Evolutionary conservation across 805 yeast genomes (phyloP).

Genomic region (Starmera dryadoides): DNA sequence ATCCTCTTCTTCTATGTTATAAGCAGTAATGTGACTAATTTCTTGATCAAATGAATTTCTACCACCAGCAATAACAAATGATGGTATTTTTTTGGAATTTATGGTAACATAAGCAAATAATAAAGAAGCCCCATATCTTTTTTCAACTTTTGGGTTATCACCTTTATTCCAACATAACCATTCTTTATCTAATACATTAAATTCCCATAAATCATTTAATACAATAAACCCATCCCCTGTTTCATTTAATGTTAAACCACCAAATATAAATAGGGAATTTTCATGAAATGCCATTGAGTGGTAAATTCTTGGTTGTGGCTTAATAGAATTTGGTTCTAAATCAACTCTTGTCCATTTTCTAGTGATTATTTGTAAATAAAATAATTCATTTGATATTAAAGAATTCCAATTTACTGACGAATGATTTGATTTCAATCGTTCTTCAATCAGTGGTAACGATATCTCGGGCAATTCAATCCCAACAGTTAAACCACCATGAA

Average conservation of each 20-base stretch:
- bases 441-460: slow-evolving; percentile 9
- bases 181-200: slow-evolving; percentile 39
- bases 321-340: slow-evolving; percentile 11
- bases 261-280: slow-evolving; percentile 49
- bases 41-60: slow-evolving; percentile 26
- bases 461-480: slow-evolving; percentile 29
- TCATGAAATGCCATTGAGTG: slow-evolving; percentile 50
- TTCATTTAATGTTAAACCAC: slow-evolving; percentile 48
- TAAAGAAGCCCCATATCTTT: slow-evolving; percentile 48
- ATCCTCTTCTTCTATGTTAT: slow-evolving; percentile 34
- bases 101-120: slow-evolving; percentile 25
- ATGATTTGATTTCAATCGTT: slow-evolving; percentile 2
- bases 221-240: slow-evolving; percentile 32
- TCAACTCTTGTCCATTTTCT: slow-evolving; percentile 47
- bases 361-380: slow-evolving; percentile 51
- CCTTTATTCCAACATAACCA: slow-evolving; percentile 51
- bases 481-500: slow-evolving; percentile 61
- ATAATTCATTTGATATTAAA: slow-evolving; percentile 52
- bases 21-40: slow-evolving; percentile 28
- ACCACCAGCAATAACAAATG: slow-evolving; percentile 51
- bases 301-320: slow-evolving; percentile 35
- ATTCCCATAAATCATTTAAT: slow-evolving; percentile 63
- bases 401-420: slow-evolving; percentile 4
- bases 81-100: slow-evolving; percentile 32
- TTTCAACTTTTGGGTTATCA: slow-evolving; percentile 25